Conservation (phyloP, 2,329 filamentous ascomycete species). For the Aspergillus brunneoviolaceus region DNA sequence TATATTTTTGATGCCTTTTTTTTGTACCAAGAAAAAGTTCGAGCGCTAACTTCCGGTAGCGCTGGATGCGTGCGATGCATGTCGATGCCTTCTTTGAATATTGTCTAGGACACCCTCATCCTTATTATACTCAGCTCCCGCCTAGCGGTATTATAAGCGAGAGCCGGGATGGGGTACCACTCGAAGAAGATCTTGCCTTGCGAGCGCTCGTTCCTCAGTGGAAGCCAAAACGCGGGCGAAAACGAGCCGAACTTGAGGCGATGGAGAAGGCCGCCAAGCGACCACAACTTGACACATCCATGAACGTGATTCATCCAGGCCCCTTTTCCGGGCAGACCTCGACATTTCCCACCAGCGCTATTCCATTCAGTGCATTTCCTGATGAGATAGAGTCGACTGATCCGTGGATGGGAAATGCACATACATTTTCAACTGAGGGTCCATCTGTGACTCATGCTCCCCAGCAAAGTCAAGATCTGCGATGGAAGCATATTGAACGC, state of each 20-base stretch:
- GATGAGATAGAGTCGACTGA: conserved; percentile 52
- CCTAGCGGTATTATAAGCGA: conserved; percentile 60
- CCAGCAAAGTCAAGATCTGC: conserved; percentile 36
- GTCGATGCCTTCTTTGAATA: conserved; percentile 94
- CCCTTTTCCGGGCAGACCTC: conserved; percentile 46
- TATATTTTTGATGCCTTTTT: neutral
- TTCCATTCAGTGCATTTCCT: conserved; percentile 55
- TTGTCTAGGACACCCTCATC: conserved; percentile 71
- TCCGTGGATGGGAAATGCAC: conserved; percentile 39
- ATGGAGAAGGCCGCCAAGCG: conserved; percentile 58
- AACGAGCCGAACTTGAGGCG: conserved; percentile 63
- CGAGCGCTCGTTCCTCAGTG: conserved; percentile 78
- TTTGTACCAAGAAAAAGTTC: neutral
- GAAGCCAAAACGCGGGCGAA: conserved; percentile 59
- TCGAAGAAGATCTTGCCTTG: conserved; percentile 86
- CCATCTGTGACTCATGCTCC: conserved; percentile 28
- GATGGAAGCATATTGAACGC: conserved; percentile 53
- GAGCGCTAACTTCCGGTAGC: conserved; percentile 46
- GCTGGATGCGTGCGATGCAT: conserved; percentile 97
- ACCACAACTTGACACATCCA: conserved; percentile 59
- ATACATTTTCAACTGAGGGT: conserved; percentile 46
- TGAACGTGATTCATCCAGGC: conserved; percentile 47
- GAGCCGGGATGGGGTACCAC: conserved; percentile 74
- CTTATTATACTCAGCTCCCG: conserved; percentile 78
- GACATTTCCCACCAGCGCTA: conserved; percentile 51